phyloP scores from a whole-genome alignment of 139 green algal genomes.

The Chlamydomonas eustigma region DNA sequence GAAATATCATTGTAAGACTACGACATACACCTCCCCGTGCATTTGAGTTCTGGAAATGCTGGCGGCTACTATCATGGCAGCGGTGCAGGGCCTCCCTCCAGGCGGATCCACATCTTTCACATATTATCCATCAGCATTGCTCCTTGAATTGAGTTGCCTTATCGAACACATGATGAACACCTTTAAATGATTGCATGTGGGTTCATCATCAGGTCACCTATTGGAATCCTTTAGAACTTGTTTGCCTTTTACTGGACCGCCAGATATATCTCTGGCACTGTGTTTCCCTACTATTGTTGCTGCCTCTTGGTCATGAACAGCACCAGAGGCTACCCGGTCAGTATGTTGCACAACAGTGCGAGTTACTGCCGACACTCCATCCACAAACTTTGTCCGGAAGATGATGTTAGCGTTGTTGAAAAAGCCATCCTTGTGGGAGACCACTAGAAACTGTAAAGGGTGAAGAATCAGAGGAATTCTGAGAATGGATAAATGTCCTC shows the following conservation, averaged over 20 bases:
- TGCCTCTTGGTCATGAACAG: neutral
- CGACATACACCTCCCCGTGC: no score
- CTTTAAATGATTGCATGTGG: no score
- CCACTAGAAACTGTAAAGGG: slow-evolving; percentile 71
- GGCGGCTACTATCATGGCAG: no score
- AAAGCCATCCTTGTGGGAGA: slow-evolving; percentile 85
- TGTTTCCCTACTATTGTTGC: neutral
- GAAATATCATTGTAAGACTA: no score
- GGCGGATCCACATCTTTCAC: no score
- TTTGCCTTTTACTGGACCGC: neutral
- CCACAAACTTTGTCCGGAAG: slow-evolving; percentile 97
- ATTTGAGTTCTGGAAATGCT: no score
- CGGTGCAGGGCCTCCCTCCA: no score
- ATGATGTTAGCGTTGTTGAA: slow-evolving; percentile 99
- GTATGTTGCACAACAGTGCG: slow-evolving; percentile 44
- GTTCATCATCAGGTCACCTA: neutral
- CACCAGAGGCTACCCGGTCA: slow-evolving; percentile 3
- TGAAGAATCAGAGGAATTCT: no score
- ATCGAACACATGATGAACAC: no score
- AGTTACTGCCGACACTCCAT: slow-evolving; percentile 89
- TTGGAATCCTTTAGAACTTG: neutral
- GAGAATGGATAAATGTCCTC: no score
- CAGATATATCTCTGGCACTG: neutral
- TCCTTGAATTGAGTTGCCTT: no score
- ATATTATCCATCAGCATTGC: no score